phyloP scores from a whole-genome alignment of 805 yeast genomes.

The Danielia reshetovae region DNA sequence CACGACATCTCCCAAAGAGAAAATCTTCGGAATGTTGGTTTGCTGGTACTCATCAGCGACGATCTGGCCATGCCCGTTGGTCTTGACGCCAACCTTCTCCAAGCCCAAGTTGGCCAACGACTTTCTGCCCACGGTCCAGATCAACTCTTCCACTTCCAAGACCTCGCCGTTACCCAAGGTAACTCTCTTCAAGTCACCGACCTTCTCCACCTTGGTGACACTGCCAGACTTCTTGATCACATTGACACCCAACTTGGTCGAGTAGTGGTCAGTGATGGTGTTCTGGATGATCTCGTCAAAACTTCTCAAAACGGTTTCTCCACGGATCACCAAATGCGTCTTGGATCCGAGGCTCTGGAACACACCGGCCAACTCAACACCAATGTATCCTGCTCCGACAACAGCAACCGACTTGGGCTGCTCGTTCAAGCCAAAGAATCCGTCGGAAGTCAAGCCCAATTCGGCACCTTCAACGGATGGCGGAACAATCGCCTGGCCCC shows the following conservation, averaged over 20 bases:
- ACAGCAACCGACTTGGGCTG: conserved; percentile 93
- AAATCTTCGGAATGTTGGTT: conserved; percentile 66
- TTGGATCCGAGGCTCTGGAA: conserved; percentile 85
- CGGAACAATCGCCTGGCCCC: conserved; percentile 81
- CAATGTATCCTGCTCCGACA: conserved; percentile 98
- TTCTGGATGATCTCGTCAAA: conserved; percentile 81
- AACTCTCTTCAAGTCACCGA: conserved; percentile 35
- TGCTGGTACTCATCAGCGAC: conserved; percentile 85
- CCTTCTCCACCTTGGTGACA: conserved; percentile 33
- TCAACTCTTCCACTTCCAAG: conserved; percentile 65
- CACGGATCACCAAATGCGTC: conserved; percentile 84
- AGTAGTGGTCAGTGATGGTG: conserved; percentile 77
- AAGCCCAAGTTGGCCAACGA: conserved; percentile 72
- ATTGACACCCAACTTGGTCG: conserved; percentile 69
- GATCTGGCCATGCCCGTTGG: conserved; percentile 58
- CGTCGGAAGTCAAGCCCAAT: conserved; percentile 82
- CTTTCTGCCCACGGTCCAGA: conserved; percentile 94
- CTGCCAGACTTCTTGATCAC: conserved; percentile 64
- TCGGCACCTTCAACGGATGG: conserved; percentile 73
- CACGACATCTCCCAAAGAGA: conserved; percentile 90
- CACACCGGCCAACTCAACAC: conserved; percentile 92
- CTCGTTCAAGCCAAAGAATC: conserved; percentile 72
- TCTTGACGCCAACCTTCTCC: conserved; percentile 68
- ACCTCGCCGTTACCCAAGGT: conserved; percentile 33
- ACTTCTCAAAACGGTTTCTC: conserved; percentile 82